These are phyloP conservation scores for Strigomonas culicis DNA, from an alignment of 208 protist species.

Conservation along the genomic window DNA sequence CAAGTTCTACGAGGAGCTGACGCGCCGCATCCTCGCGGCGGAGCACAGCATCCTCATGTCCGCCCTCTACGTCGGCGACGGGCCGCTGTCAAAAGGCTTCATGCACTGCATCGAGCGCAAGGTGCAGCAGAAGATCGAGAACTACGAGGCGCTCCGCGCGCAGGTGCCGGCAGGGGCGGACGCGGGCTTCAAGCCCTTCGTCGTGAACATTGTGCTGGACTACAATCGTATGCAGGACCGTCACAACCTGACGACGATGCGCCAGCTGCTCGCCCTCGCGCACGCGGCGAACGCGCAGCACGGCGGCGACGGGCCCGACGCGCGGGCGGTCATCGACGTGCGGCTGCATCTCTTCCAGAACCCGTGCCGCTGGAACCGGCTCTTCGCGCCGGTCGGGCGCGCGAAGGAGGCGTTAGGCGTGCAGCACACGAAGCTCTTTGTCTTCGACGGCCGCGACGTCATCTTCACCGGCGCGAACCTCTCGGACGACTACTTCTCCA, in stretches of 20 bases:
- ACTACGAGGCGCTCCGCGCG: neutral
- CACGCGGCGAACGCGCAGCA: slow-evolving; percentile 6
- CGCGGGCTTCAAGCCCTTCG: slow-evolving; percentile 21
- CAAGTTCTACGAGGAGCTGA: slow-evolving; percentile 71
- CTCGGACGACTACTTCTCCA: slow-evolving; percentile 92
- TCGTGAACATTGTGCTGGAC: slow-evolving; percentile 66
- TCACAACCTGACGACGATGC: slow-evolving; percentile 50
- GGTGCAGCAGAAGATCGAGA: slow-evolving; percentile 25
- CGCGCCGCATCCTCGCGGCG: slow-evolving; percentile 31
- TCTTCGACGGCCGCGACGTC: slow-evolving; percentile 85
- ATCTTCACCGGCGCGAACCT: slow-evolving; percentile 94
- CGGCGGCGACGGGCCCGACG: slow-evolving; percentile 13
- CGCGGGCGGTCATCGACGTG: slow-evolving; percentile 28
- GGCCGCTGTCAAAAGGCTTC: slow-evolving; percentile 47
- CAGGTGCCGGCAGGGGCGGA: neutral
- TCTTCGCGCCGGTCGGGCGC: slow-evolving; percentile 54
- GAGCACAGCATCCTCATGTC: slow-evolving; percentile 66
- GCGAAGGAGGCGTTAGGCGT: slow-evolving; percentile 86
- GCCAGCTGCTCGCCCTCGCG: slow-evolving; percentile 32
- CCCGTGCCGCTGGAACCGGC: slow-evolving; percentile 49
- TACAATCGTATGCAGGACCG: slow-evolving; percentile 82
- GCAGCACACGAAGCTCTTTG: slow-evolving; percentile 94
- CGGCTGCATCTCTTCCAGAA: slow-evolving; percentile 63
- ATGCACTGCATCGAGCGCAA: slow-evolving; percentile 49
- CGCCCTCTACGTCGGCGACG: slow-evolving; percentile 84